Conservation (phyloP, 805 yeast species). For the Sugiyamaella lignohabitans region DNA sequence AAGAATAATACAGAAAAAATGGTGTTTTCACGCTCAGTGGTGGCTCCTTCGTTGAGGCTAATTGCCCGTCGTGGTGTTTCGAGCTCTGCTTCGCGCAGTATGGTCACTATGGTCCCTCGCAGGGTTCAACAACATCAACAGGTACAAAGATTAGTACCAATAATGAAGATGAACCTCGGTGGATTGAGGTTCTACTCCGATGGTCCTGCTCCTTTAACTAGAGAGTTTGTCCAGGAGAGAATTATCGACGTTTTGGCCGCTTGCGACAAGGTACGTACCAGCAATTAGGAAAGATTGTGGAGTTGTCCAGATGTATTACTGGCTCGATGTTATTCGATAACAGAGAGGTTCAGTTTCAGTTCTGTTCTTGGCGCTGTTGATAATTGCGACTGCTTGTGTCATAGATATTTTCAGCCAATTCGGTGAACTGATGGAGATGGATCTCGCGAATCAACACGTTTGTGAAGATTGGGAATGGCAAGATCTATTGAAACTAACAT, state of each 20-base stretch:
- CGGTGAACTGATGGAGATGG: too few relatives aligned
- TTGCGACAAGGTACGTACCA: conserved; percentile 49
- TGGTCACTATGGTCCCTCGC: background rate
- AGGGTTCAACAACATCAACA: background rate
- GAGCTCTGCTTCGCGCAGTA: background rate
- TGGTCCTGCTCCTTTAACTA: conserved; percentile 54
- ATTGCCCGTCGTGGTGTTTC: conserved; percentile 4
- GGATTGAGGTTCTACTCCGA: conserved; percentile 45
- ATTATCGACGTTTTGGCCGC: conserved; percentile 68
- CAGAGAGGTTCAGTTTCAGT: too few relatives aligned
- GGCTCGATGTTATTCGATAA: too few relatives aligned
- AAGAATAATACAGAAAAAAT: background rate
- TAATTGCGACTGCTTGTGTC: too few relatives aligned
- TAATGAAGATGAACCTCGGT: too few relatives aligned
- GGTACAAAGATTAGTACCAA: background rate
- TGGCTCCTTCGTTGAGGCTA: background rate
- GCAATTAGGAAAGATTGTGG: conserved; percentile 43
- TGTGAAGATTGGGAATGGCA: too few relatives aligned
- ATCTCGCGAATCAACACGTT: too few relatives aligned
- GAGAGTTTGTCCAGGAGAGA: conserved; percentile 75
- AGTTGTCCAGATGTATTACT: conserved; percentile 1
- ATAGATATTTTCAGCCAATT: too few relatives aligned
- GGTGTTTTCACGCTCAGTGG: background rate
- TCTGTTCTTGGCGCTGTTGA: too few relatives aligned
- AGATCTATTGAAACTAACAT: too few relatives aligned